Percentiles rank a stretch among this genome's conserved stretches.
Conservation (phyloP, 2,329 filamentous ascomycete genomes). For the Nigrospora oryzae region DNA sequence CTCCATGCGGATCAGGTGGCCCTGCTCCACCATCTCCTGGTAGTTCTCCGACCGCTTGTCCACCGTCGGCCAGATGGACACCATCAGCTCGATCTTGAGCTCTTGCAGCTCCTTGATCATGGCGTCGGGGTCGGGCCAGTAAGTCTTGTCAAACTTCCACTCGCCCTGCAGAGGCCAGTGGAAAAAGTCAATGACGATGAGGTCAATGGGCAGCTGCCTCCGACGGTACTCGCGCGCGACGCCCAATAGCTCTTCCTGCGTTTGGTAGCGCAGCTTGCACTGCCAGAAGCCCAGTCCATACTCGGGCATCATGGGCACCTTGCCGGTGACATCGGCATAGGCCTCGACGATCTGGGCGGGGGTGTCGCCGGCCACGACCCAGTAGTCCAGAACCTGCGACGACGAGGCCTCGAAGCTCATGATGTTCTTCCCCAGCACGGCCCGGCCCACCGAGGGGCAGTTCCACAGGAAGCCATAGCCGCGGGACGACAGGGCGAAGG, state of each 20-base stretch:
- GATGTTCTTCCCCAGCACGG: conserved; percentile 50
- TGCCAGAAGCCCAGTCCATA: conserved; percentile 64
- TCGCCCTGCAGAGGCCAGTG: conserved; percentile 61
- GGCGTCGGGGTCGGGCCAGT: conserved; percentile 58
- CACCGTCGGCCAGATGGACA: conserved; percentile 62
- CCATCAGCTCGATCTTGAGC: conserved; percentile 56
- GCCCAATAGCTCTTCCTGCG: conserved; percentile 52
- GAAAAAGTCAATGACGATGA: conserved; percentile 63
- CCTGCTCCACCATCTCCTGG: conserved; percentile 51
- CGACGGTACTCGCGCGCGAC: conserved; percentile 52
- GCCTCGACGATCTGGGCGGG: conserved; percentile 47
- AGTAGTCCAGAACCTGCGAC: conserved; percentile 52
- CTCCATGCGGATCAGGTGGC: conserved; percentile 51
- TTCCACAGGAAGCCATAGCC: conserved; percentile 62
- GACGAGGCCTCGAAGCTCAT: conserved; percentile 54
- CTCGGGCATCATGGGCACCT: conserved; percentile 59
- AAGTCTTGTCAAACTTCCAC: conserved; percentile 56
- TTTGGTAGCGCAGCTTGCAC: conserved; percentile 58
- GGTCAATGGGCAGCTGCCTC: conserved; percentile 47
- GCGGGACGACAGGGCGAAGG: conserved; percentile 49
- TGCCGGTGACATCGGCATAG: conserved; percentile 49
- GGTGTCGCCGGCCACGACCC: conserved; percentile 50
- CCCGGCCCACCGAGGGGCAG: conserved; percentile 52
- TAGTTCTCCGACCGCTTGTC: conserved; percentile 51
- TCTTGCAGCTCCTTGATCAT: conserved; percentile 55